Base-by-base conservation (phyloP, 2,329 filamentous ascomycete species). In the Leptosphaerulina australis region DNA sequence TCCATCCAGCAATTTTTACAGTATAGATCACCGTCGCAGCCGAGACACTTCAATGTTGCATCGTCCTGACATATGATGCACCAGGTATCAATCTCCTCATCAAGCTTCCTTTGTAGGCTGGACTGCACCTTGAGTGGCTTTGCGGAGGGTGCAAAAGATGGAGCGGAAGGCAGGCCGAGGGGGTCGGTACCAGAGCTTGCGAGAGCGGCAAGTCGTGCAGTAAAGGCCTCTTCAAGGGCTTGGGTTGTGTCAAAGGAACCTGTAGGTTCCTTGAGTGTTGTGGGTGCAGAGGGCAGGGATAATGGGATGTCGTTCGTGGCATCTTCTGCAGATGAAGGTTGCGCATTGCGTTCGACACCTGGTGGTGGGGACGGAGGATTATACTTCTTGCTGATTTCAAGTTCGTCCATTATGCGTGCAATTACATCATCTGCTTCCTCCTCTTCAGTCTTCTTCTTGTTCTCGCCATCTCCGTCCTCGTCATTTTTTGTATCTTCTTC, bases 31-130 rank as follows among this genome's bases (percentile, higher is more conserved):
- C 76, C 77, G 43, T 79, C 85, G 62, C 91, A 96, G 3, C 87
- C 89, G 0, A 85, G 67, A 67, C 91, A 96, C 49, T 80, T 80
- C 21, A 94, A 74, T 3, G 84, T 85, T 0, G 87, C 90, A 64
- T 94, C 88, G 50, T 91, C 88, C 36, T 88, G 84, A 67, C 91
- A 96, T 8, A 94, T 91, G 24, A 86, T 82, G 69, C 91, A 95
- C 89, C 90, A 95, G 1, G 81, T 83, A 31, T 87, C 84, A 54
- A 87, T 80, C 61, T 93, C 88, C 25, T 87, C 86, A 60, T 92
- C 87, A 0, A 85, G 83, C 65, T 73, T 76, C 37, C 66, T 68
- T n/a, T 72, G 64, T 11, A 73, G 38, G 38, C 63, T 76, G 5
- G 69, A 66, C 35, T 68, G 67, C 1, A 69, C 47, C 38, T 68